phyloP scores from a whole-genome alignment of 2,329 filamentous ascomycete species.

The Blumeria hordei region DNA sequence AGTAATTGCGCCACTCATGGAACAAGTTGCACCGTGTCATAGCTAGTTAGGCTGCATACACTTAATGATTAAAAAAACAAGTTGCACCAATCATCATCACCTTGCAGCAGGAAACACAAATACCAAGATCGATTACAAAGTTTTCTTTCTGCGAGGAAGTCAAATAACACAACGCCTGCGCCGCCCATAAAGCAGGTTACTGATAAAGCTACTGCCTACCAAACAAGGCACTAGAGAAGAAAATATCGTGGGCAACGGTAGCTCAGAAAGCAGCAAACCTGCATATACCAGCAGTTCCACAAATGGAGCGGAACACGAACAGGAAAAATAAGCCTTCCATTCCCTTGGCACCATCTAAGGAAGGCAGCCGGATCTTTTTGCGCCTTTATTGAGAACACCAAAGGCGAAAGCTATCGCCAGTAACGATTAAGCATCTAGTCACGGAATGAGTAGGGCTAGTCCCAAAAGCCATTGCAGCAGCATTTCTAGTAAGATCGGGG shows the following conservation, averaged over 20 bases:
- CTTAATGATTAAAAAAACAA: too few relatives aligned
- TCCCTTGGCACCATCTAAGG: neutral
- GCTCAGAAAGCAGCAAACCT: neutral
- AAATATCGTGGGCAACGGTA: neutral
- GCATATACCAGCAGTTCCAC: neutral
- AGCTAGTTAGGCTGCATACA: too few relatives aligned
- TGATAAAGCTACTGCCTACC: neutral
- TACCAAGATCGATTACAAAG: neutral
- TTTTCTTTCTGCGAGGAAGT: neutral
- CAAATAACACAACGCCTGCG: neutral
- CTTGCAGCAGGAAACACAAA: neutral
- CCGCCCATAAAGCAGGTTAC: too few relatives aligned
- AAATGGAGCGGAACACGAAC: neutral
- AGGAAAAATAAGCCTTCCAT: neutral
- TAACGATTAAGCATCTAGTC: neutral
- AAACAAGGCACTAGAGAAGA: neutral
- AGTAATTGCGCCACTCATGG: neutral
- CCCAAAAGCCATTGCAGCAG: neutral
- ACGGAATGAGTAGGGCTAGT: neutral
- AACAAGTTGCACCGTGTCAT: neutral
- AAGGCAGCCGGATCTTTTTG: neutral
- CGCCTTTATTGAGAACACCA: neutral
- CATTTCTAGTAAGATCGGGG: neutral
- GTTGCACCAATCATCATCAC: neutral
- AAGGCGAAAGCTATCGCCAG: neutral